A percentile compares a stretch with the other conserved stretches of the same genome.
Conservation (phyloP, 495 filamentous ascomycete genomes). For the Xanthoparmelia taractica region DNA sequence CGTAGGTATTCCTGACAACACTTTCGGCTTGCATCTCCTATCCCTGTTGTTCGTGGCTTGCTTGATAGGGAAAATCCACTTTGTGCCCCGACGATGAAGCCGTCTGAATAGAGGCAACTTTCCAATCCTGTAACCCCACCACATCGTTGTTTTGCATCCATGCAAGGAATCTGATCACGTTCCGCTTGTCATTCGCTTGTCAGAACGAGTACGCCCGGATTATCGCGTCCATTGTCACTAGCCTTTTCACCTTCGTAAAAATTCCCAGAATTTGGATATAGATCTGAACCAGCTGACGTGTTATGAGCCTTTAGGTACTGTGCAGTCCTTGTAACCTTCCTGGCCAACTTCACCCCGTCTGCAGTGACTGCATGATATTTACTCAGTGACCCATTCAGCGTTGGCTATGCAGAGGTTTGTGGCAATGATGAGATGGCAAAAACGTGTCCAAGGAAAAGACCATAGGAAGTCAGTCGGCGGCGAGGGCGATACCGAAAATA, state of each 20-base stretch:
- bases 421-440: background rate
- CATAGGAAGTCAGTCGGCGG: background rate
- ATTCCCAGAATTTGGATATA: background rate
- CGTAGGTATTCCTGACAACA: background rate
- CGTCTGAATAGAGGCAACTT: no score
- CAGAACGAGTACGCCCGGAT: no score
- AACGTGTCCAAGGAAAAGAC: background rate
- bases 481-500: background rate
- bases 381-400: background rate
- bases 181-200: no score
- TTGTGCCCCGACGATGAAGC: no score
- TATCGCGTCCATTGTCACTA: background rate
- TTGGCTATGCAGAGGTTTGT: background rate
- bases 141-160: no score
- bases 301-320: background rate
- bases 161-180: no score
- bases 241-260: background rate
- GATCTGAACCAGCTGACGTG: background rate
- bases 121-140: no score
- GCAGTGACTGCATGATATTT: background rate
- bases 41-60: no score
- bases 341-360: background rate
- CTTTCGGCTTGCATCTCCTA: no score
- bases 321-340: background rate
- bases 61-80: no score